Evolutionary conservation across 1,284 basidiomycete species (phyloP).

Genomic region (Sparassis latifolia): DNA sequence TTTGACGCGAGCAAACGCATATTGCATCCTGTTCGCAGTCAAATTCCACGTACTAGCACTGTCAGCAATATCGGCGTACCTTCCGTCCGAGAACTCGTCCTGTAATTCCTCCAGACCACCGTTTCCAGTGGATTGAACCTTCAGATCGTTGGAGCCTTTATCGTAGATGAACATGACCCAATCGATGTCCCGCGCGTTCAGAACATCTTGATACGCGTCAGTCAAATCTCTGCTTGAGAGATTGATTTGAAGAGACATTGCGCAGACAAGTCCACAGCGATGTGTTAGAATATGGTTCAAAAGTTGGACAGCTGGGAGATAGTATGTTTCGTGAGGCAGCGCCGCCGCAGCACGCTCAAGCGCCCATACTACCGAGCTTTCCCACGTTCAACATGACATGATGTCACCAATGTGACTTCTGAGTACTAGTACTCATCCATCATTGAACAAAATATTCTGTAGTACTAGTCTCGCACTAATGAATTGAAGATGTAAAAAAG

Average conservation of each 20-base stretch:
- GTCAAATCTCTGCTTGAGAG: conserved; percentile 66
- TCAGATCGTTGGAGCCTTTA: conserved; percentile 83
- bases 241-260: conserved; percentile 74
- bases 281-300: no score
- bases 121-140: conserved; percentile 80
- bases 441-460: no score
- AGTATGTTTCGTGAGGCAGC: no score
- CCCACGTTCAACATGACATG: no score
- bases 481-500: no score
- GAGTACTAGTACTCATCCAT: no score
- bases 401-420: no score
- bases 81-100: conserved; percentile 93
- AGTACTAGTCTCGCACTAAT: no score
- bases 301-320: no score
- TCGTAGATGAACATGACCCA: conserved; percentile 89
- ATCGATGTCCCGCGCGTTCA: conserved; percentile 71
- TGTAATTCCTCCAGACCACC: conserved; percentile 87
- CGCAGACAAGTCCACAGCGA: background rate
- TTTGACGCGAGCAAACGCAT: conserved; percentile 84
- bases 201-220: conserved; percentile 76
- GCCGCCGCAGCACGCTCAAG: no score
- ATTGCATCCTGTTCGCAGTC: conserved; percentile 69
- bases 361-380: no score
- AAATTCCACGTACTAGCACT: conserved; percentile 1
- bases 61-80: conserved; percentile 38